Percentiles rank a stretch among this genome's conserved stretches.
These are phyloP conservation scores for Pyracantha coccinea DNA, from an alignment of 331 rosid species.

Conservation along the genomic window DNA sequence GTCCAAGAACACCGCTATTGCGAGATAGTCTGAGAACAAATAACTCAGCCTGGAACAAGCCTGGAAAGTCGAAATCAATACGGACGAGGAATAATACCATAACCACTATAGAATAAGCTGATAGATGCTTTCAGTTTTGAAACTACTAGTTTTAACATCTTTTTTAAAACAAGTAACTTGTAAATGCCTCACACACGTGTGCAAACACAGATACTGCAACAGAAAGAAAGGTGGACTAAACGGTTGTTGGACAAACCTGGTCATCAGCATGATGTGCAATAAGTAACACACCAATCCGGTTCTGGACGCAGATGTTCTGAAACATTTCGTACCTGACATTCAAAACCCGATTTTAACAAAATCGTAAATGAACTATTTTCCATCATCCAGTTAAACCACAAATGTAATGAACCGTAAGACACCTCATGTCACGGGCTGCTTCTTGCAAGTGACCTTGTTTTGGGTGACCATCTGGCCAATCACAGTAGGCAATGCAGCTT, in stretches of 20 bases:
- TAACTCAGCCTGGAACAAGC: constrained; percentile 88
- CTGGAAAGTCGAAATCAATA: constrained; percentile 21
- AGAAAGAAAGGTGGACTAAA: background rate
- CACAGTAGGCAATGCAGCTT: constrained; percentile 60
- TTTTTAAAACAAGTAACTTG: background rate
- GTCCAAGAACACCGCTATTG: constrained; percentile 92
- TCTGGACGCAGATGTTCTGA: constrained; percentile 61
- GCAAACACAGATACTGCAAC: background rate
- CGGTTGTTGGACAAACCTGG: constrained; percentile 47
- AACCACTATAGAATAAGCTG: constrained; percentile 10
- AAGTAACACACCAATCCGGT: constrained; percentile 59
- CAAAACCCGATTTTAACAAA: constrained; percentile 2
- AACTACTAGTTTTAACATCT: background rate
- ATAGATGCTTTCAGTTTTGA: constrained; percentile 1
- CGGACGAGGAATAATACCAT: background rate
- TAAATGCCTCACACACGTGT: background rate
- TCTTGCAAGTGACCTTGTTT: constrained; percentile 90
- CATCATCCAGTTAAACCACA: background rate
- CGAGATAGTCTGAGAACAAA: constrained; percentile 92
- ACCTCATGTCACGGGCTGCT: constrained; percentile 97
- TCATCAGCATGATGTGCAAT: constrained; percentile 95
- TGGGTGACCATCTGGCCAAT: constrained; percentile 78
- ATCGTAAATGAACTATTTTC: background rate
- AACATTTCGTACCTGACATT: constrained; percentile 58
- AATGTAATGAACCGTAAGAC: constrained; percentile 27